Evolutionary conservation across 2,329 filamentous ascomycete species (phyloP), one percentile per base, ranked within the genome.

Genomic region (Fusarium sp.): DNA sequence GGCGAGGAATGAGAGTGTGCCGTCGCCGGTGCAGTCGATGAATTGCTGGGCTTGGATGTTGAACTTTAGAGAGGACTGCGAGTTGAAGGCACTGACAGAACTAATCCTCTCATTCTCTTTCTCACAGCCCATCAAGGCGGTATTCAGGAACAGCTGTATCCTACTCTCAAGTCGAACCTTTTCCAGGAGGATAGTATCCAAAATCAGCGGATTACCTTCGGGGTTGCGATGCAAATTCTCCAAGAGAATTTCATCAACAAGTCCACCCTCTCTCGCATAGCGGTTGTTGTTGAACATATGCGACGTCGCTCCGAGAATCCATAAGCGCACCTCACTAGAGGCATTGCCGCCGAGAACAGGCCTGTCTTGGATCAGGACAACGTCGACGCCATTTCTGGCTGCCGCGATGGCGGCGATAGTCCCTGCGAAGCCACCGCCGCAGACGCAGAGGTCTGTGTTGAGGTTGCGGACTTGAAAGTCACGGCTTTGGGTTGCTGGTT

Each of bases 251-350:
- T 62, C 60, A 33, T 62, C 60, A 23, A 62, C 60, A n/a, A 62
- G 57, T 7, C 60, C 57, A 2, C 60, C 60, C 11, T 62, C 60
- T 19, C 60, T 62, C 3, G 60, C 60, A 4, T 62, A 62, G 15
- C 60, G 57, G 3, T 62, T 62, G 14, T 62, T 62, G 0, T 62
- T 62, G 0, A 62, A 62, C 60, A 62, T 62, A 2, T 62, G 60
- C 6, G 60, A 62, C 4, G 60, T 62, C 1, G 60, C 57, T 19
- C 60, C 60, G 1, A 62, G 58, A 13, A 62, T 63, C 60, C 60
- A 62, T 3, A 62, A 4, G 1, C 60, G 27, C 3, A 62, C 60
- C 22, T 62, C 60, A 5, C 60, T 62, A 2, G 60, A 62, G 23
- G 60, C 60, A 27, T 62, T 62, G 3, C 60, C 60, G 48, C 60